Evolutionary conservation across 192 early-diverging fungal genomes (phyloP).

Genomic region (Backusella westeae): DNA sequence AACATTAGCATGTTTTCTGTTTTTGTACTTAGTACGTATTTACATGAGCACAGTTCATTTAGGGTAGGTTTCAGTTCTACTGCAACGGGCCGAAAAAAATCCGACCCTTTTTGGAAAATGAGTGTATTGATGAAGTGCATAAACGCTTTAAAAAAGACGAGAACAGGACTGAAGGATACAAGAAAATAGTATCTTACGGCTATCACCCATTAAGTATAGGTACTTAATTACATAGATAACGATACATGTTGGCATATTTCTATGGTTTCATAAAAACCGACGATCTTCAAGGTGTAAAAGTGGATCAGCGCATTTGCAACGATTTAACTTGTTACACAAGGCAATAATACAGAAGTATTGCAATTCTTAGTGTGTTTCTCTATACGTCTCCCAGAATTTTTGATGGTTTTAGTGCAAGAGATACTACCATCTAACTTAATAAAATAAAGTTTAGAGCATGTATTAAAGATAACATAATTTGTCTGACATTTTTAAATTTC

Average conservation of each 20-base stretch:
- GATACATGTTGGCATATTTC: neutral
- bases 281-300: neutral
- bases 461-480: neutral
- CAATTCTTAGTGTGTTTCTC: neutral
- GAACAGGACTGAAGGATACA: no score
- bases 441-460: neutral
- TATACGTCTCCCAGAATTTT: neutral
- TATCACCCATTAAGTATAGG: neutral
- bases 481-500: neutral
- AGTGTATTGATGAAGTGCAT: no score
- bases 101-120: no score
- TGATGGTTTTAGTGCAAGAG: neutral
- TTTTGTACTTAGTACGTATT: no score
- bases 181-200: no score
- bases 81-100: no score
- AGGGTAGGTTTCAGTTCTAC: no score
- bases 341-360: neutral
- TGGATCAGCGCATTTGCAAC: neutral
- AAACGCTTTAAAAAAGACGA: no score
- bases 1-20: neutral
- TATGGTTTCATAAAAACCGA: neutral
- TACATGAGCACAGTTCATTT: no score
- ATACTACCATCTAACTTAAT: neutral
- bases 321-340: neutral
- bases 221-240: neutral